Base-by-base conservation (phyloP, 257 asterid species). In the Apocynum venetum region DNA sequence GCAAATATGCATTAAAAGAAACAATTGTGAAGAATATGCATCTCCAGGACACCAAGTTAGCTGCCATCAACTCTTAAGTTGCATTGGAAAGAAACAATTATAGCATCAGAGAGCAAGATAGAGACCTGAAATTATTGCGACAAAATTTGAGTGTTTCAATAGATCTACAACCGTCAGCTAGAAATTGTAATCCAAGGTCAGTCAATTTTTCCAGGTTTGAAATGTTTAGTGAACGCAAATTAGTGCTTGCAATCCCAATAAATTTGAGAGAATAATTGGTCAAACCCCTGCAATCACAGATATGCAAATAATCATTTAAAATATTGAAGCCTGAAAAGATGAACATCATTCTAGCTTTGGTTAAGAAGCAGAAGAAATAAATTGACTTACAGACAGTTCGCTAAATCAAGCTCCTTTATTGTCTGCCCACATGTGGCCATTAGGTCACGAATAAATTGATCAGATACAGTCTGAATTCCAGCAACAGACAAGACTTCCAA, bases 401-500 rank as follows among this genome's bases (percentile, higher is more conserved):
- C 83, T 56, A 94, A 79, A 86, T 92, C 93, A 56, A 94, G 94
- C 85, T 92, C 97, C 89, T 87, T 94, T 19, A 92, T 71, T 75
- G 75, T 87, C 74, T 75, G 82, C 71, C 94, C 92, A 72, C 90
- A 89, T 13, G 36, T 69, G 51, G 35, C 57, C 55, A 88, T 67
- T 55, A 92, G 47, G 73, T 82, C 87, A 31, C 40, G 72, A 71
- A 92, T 80, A 84, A 90, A 88, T 44, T 76, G 83, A 80, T 94
- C 97, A 17, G 87, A 84, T 57, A 94, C 81, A 40, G 85, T 82
- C 46, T 59, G 83, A 68, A 87, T 75, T 74, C 91, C 89, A 71
- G 97, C 94, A 70, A 94, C 96, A 36, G 98, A 94, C 77, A 94
- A 79, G 55, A 91, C 91, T 83, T 94, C 97, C 88, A 94, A 82